Evolutionary conservation across 805 yeast genomes (phyloP).

Genomic region (Starmerella davenportii): DNA sequence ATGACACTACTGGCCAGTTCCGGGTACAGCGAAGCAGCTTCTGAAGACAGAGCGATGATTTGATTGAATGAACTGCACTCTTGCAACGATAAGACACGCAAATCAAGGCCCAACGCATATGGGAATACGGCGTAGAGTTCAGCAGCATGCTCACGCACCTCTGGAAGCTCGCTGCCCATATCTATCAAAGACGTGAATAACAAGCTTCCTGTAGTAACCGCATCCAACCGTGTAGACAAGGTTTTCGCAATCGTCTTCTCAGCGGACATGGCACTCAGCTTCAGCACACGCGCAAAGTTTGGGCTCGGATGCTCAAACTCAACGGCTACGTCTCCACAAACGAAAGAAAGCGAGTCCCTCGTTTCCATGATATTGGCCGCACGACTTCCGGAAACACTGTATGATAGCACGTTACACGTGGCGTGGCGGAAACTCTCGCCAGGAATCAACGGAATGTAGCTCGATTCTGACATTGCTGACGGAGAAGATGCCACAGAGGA

Average conservation of each 20-base stretch:
- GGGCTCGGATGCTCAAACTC: neutral
- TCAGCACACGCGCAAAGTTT: constrained; percentile 1
- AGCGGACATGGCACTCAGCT: constrained; percentile 1
- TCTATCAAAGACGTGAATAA: constrained; percentile 6
- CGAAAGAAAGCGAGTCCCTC: neutral
- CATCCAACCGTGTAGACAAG: neutral
- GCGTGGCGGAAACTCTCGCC: neutral
- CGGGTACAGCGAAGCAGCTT: constrained; percentile 6
- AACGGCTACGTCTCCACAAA: neutral
- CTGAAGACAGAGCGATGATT: constrained; percentile 1
- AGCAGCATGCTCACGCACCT: constrained; percentile 3
- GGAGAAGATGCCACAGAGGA: neutral
- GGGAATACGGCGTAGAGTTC: constrained; percentile 8
- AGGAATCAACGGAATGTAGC: neutral
- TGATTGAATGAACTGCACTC: constrained; percentile 1
- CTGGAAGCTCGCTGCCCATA: neutral
- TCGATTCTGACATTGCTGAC: neutral
- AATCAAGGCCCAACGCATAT: constrained; percentile 2
- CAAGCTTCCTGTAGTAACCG: constrained; percentile 4
- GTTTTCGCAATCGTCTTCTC: neutral
- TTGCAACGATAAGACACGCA: constrained; percentile 3
- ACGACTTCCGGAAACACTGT: neutral
- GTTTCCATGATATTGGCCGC: neutral
- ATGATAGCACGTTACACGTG: neutral
- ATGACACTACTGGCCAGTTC: constrained; percentile 4